Evolutionary conservation across 768 basidiomycete genomes (phyloP).

Genomic region (Gymnopilus dilepis): DNA sequence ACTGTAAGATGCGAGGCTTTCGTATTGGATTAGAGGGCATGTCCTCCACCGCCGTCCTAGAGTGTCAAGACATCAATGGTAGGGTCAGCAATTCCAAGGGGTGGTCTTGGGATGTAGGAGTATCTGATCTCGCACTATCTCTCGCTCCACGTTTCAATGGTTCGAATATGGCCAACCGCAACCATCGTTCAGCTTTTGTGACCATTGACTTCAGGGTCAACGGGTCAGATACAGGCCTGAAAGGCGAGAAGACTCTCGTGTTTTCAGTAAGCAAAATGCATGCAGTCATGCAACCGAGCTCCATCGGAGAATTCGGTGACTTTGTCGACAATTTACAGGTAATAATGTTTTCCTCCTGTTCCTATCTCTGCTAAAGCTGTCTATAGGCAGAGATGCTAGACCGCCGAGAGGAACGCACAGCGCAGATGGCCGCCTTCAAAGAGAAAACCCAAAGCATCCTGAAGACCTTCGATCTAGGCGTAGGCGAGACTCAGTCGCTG

Average conservation of each 20-base stretch:
- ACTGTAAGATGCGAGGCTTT: slow-evolving; percentile 79
- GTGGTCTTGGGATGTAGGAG: slow-evolving; percentile 67
- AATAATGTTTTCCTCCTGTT: slow-evolving; percentile 15
- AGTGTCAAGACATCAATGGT: slow-evolving; percentile 77
- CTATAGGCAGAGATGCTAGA: slow-evolving; percentile 73
- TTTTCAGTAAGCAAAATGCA: slow-evolving; percentile 77
- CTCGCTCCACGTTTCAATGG: slow-evolving; percentile 64
- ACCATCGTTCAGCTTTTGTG: slow-evolving; percentile 81
- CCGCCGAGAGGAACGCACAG: slow-evolving; percentile 75
- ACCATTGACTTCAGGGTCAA: slow-evolving; percentile 70
- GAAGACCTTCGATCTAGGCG: slow-evolving; percentile 71
- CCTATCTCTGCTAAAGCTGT: background rate
- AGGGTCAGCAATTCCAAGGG: slow-evolving; percentile 52
- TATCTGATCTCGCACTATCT: slow-evolving; percentile 84
- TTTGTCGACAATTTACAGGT: slow-evolving; percentile 88
- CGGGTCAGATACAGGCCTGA: slow-evolving; percentile 33
- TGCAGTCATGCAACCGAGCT: slow-evolving; percentile 93
- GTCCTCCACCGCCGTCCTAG: slow-evolving; percentile 74
- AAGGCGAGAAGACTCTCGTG: slow-evolving; percentile 45
- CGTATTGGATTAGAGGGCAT: slow-evolving; percentile 77
- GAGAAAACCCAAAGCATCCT: slow-evolving; percentile 78
- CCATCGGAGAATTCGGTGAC: slow-evolving; percentile 89
- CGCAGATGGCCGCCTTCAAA: slow-evolving; percentile 83
- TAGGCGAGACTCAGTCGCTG: slow-evolving; percentile 43
- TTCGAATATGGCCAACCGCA: slow-evolving; percentile 49